Evolutionary conservation across 2,329 filamentous ascomycete species (phyloP).

Genomic region (Shiraia sp.): DNA sequence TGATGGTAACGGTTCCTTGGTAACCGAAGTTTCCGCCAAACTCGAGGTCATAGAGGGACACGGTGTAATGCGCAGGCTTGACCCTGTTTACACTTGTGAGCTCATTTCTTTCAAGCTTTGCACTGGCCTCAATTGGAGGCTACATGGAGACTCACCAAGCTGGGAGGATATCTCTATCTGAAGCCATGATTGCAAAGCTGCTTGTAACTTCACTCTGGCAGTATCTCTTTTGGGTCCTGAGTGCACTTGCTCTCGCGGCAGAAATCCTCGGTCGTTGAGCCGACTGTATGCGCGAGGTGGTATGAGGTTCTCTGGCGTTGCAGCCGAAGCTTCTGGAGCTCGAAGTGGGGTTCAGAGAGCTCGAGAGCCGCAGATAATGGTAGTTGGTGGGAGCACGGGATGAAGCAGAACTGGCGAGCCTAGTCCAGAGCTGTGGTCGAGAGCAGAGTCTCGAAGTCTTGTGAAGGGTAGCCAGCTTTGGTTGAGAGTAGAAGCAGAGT

Average conservation of each 20-base stretch:
- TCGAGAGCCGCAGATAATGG: conserved; percentile 11
- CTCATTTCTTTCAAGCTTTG: conserved; percentile 8
- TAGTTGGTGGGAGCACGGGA: conserved; percentile 1
- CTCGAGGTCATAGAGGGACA: conserved; percentile 81
- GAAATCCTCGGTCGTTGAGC: conserved; percentile 17
- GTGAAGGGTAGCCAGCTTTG: conserved; percentile 39
- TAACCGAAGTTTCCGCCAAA: conserved; percentile 74
- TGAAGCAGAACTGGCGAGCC: conserved; percentile 17
- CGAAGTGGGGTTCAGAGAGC: conserved; percentile 11
- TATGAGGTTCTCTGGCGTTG: conserved; percentile 21
- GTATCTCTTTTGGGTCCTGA: conserved; percentile 27
- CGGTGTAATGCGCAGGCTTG: conserved; percentile 82
- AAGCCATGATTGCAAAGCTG: conserved; percentile 47
- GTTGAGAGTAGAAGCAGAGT: conserved; percentile 13
- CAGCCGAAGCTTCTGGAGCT: conserved; percentile 21
- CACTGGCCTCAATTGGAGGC: not conserved
- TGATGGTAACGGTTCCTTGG: conserved; percentile 82
- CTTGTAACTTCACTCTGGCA: conserved; percentile 39
- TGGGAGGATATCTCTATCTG: conserved; percentile 52
- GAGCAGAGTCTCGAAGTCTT: conserved; percentile 40
- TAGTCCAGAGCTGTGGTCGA: conserved; percentile 34
- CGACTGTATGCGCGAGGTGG: conserved; percentile 19
- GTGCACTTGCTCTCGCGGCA: conserved; percentile 12
- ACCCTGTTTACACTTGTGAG: conserved; percentile 54
- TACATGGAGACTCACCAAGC: conserved; percentile 41